Conservation (phyloP, 495 filamentous ascomycete species). For the Penicillium nucicola region DNA sequence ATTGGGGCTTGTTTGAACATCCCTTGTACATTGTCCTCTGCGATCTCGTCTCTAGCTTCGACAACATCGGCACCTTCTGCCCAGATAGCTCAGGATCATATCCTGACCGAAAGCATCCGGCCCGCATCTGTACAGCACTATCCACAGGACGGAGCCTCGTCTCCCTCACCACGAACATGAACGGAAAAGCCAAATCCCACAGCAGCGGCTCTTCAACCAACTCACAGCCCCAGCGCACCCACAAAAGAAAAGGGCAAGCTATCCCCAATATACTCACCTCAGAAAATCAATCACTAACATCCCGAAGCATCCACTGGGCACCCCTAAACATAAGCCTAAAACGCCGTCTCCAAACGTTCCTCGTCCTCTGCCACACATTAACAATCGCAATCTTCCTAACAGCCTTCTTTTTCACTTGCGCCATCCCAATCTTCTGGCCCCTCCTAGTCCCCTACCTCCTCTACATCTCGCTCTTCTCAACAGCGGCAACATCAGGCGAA, state of each 20-base stretch:
- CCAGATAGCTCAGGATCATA: no score
- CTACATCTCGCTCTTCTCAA: slow-evolving; percentile 74
- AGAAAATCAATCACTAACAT: background rate
- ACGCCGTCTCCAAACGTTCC: slow-evolving; percentile 80
- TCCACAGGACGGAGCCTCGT: background rate
- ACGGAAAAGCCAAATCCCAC: background rate
- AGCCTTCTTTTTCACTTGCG: slow-evolving; percentile 87
- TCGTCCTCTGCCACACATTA: slow-evolving; percentile 83
- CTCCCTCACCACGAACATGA: background rate
- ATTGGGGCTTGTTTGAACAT: no score
- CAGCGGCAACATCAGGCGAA: slow-evolving; percentile 67
- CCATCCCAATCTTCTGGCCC: slow-evolving; percentile 89
- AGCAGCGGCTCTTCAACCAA: background rate
- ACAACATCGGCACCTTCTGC: no score
- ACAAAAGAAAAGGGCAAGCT: background rate
- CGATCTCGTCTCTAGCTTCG: no score
- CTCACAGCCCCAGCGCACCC: background rate
- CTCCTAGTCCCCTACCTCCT: slow-evolving; percentile 87
- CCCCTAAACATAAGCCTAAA: slow-evolving; percentile 83
- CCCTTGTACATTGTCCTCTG: no score
- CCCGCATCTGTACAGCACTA: background rate
- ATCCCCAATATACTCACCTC: background rate
- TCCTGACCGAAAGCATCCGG: background rate
- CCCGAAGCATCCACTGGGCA: slow-evolving; percentile 70
- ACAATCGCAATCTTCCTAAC: slow-evolving; percentile 71